Percentiles rank a stretch among this genome's conserved stretches.
phyloP scores from a whole-genome alignment of 2,329 filamentous ascomycete species.

The Aspergillus jensenii region DNA sequence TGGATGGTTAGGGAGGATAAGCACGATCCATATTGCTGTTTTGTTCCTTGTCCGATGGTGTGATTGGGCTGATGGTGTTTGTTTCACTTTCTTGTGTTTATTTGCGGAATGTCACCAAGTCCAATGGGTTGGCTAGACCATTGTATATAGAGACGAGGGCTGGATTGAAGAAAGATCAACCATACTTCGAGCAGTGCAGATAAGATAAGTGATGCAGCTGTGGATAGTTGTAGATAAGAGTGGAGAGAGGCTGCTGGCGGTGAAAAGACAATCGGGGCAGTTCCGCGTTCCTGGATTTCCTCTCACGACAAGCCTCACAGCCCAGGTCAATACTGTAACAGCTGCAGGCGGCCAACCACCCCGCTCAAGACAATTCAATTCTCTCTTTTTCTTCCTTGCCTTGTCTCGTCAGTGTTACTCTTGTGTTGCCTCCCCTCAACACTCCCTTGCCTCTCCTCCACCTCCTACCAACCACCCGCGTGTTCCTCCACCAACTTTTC shows the following conservation, averaged over 20 bases:
- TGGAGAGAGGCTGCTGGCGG: not conserved
- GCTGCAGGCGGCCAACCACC: not conserved
- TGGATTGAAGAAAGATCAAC: too few species aligned
- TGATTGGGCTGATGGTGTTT: not conserved
- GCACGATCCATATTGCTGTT: not conserved
- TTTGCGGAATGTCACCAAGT: too few species aligned
- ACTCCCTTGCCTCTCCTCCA: not conserved
- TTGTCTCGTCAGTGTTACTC: not conserved
- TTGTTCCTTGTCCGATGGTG: not conserved
- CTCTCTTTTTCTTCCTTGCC: not conserved
- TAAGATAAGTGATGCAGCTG: too few species aligned
- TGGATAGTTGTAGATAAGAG: conserved; percentile 5
- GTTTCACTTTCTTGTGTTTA: too few species aligned
- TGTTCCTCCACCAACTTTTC: not conserved
- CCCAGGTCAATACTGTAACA: not conserved
- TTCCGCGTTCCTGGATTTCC: not conserved
- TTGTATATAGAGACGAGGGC: too few species aligned
- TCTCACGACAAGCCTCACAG: not conserved
- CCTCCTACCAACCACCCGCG: not conserved
- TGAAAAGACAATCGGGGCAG: not conserved
- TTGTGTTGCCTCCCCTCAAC: not conserved
- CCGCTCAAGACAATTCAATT: not conserved
- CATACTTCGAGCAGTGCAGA: too few species aligned
- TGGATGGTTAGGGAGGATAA: conserved; percentile 33
- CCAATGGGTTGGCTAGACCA: too few species aligned